Conservation (phyloP, 768 basidiomycete species). For the Lactarius quietus region DNA sequence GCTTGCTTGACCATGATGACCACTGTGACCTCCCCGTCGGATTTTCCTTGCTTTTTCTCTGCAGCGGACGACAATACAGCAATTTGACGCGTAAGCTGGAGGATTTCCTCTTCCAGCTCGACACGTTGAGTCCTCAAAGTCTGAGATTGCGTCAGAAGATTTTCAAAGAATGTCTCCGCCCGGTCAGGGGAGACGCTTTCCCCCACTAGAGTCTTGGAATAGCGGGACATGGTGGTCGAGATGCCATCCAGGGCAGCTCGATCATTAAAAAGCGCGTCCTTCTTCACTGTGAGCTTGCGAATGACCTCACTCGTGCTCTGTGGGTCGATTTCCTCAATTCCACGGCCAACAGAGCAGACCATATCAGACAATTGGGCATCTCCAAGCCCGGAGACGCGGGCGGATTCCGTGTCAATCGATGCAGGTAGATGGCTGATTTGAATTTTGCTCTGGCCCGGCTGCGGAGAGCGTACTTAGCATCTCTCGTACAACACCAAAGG, state of each 20-base stretch:
- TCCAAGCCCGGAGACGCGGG: slow-evolving; percentile 50
- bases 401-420: slow-evolving; percentile 48
- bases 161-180: too few relatives aligned
- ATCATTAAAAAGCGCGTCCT: slow-evolving; percentile 37
- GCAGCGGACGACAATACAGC: slow-evolving; percentile 35
- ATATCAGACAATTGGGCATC: slow-evolving; percentile 52
- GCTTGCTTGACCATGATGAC: slow-evolving; percentile 42
- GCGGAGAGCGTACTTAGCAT: not conserved
- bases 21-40: too few relatives aligned
- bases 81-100: slow-evolving; percentile 38
- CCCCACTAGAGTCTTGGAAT: too few relatives aligned
- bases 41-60: slow-evolving; percentile 36
- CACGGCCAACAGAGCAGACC: slow-evolving; percentile 41
- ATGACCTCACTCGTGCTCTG: slow-evolving; percentile 27
- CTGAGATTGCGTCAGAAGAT: slow-evolving; percentile 39
- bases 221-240: too few relatives aligned
- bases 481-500: not conserved
- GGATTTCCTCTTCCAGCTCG: slow-evolving; percentile 37
- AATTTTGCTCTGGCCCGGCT: slow-evolving; percentile 56
- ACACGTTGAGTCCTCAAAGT: slow-evolving; percentile 36
- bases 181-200: too few relatives aligned
- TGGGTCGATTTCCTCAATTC: too few relatives aligned
- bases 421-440: too few relatives aligned
- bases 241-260: slow-evolving; percentile 41
- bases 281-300: slow-evolving; percentile 35